Base-by-base conservation (phyloP, 2,329 filamentous ascomycete genomes). In the Aspergillus aculeatus region DNA sequence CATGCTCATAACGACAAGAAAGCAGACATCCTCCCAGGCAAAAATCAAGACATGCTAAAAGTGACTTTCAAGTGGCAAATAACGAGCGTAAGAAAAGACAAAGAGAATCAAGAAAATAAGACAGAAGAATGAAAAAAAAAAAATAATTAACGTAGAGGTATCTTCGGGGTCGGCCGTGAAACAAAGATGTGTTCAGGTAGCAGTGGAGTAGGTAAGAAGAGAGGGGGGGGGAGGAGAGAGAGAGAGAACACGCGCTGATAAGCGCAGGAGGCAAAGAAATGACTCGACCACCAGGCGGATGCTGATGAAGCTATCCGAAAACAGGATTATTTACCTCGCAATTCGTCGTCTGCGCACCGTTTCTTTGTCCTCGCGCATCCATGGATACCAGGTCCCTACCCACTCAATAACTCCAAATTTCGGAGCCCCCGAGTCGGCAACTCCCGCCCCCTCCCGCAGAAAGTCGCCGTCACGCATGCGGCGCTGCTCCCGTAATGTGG, bases 401-500 rank as follows among this genome's bases (percentile, higher is more conserved):
- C 73, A 76, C 52, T 76, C 71, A 24, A 77, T 65, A 35, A 80
- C 76, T 1, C 77, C 77, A 62, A 75, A 79, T 56, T 69, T 69
- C 16, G 74, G 75, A 41, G 71, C 65, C 12, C 60, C 63, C 23
- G 66, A 66, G 6, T 73, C 67, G n/a, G 61, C 58, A 5, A 69
- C 23, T 11, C 65, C 61, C 9, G 71, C 63, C 12, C 70, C 71
- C 52, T 74, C 71, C 4, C 73, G 68, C 47, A 78, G 67, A 51
- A 76, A 76, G 58, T 76, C 74, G n/a, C 72, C 73, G 65, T 75
- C 75, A 7, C 72, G 74, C 69, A 75, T 71, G 3, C 73, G 70
- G 19, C 73, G 65, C 64, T 80, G 78, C 60, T 78, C 73, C 32
- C 79, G 72, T 16, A 81, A 66, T 6, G 78, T 79, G 1, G 77